Evolutionary conservation across 257 asterid genomes (phyloP).

Genomic region (Solanum dulcamara): DNA sequence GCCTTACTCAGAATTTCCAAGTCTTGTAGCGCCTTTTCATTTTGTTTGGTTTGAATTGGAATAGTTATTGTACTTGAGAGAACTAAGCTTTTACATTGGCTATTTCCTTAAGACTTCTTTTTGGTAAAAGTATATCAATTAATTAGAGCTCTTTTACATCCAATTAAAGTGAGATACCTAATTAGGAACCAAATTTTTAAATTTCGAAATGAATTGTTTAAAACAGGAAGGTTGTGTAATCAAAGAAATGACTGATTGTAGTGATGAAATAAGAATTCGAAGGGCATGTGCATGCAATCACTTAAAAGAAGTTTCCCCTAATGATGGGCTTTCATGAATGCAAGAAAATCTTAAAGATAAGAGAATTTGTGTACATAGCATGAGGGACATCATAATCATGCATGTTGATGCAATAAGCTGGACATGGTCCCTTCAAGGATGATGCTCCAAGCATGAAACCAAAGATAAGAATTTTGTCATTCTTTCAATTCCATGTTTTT

Average conservation of each 20-base stretch:
- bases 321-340: background rate
- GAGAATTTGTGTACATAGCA: conserved; percentile 24
- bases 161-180: background rate
- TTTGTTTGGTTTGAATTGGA: background rate
- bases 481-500: conserved; percentile 16
- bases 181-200: background rate
- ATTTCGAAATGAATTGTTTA: background rate
- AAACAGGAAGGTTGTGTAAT: background rate
- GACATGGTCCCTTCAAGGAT: conserved; percentile 23
- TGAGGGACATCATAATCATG: conserved; percentile 57
- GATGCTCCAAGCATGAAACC: conserved; percentile 25
- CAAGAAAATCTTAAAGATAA: background rate
- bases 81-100: background rate
- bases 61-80: background rate
- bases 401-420: conserved; percentile 51
- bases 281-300: conserved; percentile 8
- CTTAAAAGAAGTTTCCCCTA: background rate
- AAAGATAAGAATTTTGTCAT: conserved; percentile 11
- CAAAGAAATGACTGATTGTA: background rate
- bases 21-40: background rate
- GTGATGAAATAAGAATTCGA: background rate
- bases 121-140: background rate
- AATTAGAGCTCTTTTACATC: background rate
- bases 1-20: background rate
- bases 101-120: background rate